Evolutionary conservation across 352 stramenopile genomes (phyloP).

Genomic region (Globisporangium canariense): DNA sequence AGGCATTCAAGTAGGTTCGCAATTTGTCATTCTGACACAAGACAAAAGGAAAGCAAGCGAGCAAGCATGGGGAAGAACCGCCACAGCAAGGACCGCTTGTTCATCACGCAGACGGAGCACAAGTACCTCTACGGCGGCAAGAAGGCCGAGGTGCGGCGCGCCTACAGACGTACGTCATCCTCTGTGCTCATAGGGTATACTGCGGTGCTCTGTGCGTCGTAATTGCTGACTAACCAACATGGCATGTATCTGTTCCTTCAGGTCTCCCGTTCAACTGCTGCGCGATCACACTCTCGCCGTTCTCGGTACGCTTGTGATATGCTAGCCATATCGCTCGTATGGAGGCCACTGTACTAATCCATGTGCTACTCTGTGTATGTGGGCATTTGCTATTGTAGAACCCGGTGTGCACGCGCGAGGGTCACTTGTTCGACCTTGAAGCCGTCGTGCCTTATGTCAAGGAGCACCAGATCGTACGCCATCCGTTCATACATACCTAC

Average conservation of each 20-base stretch:
- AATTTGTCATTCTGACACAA: background rate
- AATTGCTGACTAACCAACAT: background rate
- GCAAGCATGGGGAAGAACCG: slow-evolving; percentile 83
- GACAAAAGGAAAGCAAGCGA: background rate
- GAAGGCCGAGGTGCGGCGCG: slow-evolving; percentile 78
- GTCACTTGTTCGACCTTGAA: slow-evolving; percentile 97
- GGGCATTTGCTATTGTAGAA: slow-evolving; percentile 41
- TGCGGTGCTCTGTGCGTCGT: background rate
- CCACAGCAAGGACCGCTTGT: slow-evolving; percentile 88
- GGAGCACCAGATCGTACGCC: slow-evolving; percentile 89
- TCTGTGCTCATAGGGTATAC: background rate
- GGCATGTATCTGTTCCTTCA: slow-evolving; percentile 16
- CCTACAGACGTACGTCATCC: slow-evolving; percentile 60
- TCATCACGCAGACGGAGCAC: slow-evolving; percentile 89
- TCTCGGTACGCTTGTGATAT: slow-evolving; percentile 38
- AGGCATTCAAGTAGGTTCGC: too few species aligned
- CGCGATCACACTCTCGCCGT: slow-evolving; percentile 93
- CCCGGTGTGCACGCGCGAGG: slow-evolving; percentile 92
- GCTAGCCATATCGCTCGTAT: background rate
- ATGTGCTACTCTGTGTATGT: background rate
- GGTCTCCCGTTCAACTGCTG: slow-evolving; percentile 98
- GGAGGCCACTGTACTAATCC: background rate
- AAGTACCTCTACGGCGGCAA: slow-evolving; percentile 93
- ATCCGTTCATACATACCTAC: background rate
- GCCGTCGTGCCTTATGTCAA: slow-evolving; percentile 96